Evolutionary conservation across 129 eudicot species (phyloP).

Genomic region (Chrysanthemum seticuspe): DNA sequence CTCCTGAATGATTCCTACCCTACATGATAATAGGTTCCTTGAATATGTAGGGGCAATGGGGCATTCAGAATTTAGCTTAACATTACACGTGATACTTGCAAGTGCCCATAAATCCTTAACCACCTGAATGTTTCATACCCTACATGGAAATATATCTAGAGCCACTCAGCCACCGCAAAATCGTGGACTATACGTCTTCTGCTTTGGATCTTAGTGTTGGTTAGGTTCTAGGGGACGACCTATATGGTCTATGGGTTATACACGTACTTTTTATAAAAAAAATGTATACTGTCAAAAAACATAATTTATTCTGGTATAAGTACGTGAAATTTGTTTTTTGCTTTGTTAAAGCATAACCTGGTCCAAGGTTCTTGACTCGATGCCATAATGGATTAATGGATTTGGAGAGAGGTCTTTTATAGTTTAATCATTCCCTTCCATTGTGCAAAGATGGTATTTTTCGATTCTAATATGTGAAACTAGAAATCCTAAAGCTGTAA

Average conservation of each 20-base stretch:
- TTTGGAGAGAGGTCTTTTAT: neutral
- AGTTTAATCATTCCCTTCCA: neutral
- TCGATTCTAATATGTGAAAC: neutral
- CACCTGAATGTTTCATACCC: slow-evolving; percentile 24
- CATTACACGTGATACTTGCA: slow-evolving; percentile 23
- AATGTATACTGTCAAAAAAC: neutral
- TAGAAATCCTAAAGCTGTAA: neutral
- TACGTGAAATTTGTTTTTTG: no score
- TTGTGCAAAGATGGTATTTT: slow-evolving; percentile 17
- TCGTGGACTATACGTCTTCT: slow-evolving; percentile 4
- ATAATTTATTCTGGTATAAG: neutral
- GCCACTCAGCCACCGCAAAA: neutral
- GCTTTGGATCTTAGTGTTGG: slow-evolving; percentile 17
- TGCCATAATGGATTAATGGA: neutral
- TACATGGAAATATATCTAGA: slow-evolving; percentile 23
- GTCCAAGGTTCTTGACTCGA: neutral
- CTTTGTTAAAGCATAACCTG: neutral
- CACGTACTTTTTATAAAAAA: neutral
- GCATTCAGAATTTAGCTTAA: slow-evolving; percentile 26
- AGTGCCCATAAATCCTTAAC: slow-evolving; percentile 20
- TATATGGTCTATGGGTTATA: neutral
- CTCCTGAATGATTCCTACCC: slow-evolving; percentile 29
- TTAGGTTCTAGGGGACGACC: neutral
- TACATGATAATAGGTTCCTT: slow-evolving; percentile 23
- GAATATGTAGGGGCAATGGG: slow-evolving; percentile 1